Evolutionary conservation across 768 basidiomycete genomes (phyloP), one percentile per base, ranked within the genome.

Genomic region (Mycena haematopus): DNA sequence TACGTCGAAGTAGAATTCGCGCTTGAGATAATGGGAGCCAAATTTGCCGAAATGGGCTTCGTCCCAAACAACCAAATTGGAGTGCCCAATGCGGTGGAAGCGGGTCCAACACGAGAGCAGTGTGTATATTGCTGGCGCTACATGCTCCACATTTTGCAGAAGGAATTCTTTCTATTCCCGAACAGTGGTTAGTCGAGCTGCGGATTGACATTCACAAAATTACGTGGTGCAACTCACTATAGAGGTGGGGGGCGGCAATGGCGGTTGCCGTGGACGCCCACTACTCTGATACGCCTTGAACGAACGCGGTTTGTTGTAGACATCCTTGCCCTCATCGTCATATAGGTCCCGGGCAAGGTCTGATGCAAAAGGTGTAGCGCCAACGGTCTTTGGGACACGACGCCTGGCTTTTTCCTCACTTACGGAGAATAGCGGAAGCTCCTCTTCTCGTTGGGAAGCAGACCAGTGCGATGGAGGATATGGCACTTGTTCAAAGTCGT

Each of bases 21-120:
- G 92, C 77, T 98, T 97, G 77, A 99, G 88, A 77, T 99, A 99
- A 77, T 98, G 91, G 53, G 93, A 93, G 53, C 94, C 97, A 77
- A 99, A 99, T 78, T 99, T 99, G 69, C 97, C 97, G 76, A 99
- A 99, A 77, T 99, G 97, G 40, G 97, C 96, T 81, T 99, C 97
- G 75, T 99, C 97, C 97, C 96, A 99, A 62, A 99, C 88, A 76
- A 99, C 96, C 66, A 84, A 73, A 71, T 90, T 84, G 35, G 92
- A 84, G 58, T 87, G 85, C 14, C 97, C 96, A 50, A 99, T 99
- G 69, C 89, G 85, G 80, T 96, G 91, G 76, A 91, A 96, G 29
- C 96, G 90, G 6, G 96, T 97, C 86, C 92, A 94, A 80, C 96
- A 95, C 13, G 95, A 89, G 47, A 98, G 86, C 33, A 96, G 85